A percentile compares a stretch with the other conserved stretches of the same genome.
Evolutionary conservation across 352 stramenopile species (phyloP).

Genomic region (Blastocystis sp.): DNA sequence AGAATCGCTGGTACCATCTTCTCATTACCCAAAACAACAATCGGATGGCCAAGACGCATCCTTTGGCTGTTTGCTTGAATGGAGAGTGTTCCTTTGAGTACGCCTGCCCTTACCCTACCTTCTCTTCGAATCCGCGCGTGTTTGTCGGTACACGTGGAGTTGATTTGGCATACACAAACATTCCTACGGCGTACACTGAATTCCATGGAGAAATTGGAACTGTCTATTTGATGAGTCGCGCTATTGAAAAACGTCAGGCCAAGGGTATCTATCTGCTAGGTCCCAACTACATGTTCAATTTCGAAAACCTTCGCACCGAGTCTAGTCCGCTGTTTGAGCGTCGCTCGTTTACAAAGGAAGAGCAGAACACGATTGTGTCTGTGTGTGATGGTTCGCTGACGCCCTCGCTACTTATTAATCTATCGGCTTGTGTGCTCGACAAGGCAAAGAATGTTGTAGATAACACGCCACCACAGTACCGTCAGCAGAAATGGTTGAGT

Average conservation of each 20-base stretch:
- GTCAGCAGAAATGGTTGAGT: background rate
- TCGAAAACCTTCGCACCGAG: background rate
- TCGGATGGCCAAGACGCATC: background rate
- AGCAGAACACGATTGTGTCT: background rate
- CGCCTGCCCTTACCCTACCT: background rate
- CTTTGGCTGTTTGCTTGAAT: background rate
- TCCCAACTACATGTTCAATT: conserved; percentile 60
- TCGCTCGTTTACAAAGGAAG: background rate
- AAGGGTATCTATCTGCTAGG: conserved; percentile 29
- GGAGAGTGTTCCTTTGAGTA: conserved; percentile 14
- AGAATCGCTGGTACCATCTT: conserved; percentile 48
- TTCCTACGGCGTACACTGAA: conserved; percentile 26
- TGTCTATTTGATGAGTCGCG: background rate
- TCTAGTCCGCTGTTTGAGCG: background rate
- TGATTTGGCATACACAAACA: background rate
- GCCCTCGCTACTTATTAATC: background rate
- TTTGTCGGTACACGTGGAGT: conserved; percentile 39
- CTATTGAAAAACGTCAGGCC: conserved; percentile 10
- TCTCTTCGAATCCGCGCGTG: background rate
- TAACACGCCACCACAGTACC: conserved; percentile 10
- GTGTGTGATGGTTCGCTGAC: conserved; percentile 40
- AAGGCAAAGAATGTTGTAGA: conserved; percentile 9
- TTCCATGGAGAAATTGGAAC: conserved; percentile 45
- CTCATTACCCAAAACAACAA: background rate
- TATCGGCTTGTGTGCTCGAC: conserved; percentile 20